Evolutionary conservation across 805 yeast species (phyloP).

Genomic region (Candida vaughaniae): DNA sequence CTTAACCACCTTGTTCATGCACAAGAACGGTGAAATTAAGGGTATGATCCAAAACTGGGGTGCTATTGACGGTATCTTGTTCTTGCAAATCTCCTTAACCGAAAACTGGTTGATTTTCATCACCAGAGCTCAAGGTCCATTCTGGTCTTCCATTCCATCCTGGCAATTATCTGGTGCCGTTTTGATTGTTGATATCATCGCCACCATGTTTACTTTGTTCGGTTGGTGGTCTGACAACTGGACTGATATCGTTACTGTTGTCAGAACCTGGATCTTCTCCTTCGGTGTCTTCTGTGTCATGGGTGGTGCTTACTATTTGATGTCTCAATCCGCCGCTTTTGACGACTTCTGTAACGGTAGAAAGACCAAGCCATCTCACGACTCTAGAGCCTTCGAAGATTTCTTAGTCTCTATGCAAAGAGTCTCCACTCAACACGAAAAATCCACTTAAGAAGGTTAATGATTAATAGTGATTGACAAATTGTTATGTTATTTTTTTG

Average conservation of each 20-base stretch:
- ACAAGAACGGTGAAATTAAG: slow-evolving; percentile 52
- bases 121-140: slow-evolving; percentile 96
- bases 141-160: slow-evolving; percentile 95
- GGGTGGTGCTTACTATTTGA: slow-evolving; percentile 95
- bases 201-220: slow-evolving; percentile 88
- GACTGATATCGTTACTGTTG: slow-evolving; percentile 94
- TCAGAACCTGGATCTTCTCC: slow-evolving; percentile 92
- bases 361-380: slow-evolving; percentile 53
- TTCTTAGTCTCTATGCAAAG: slow-evolving; percentile 84
- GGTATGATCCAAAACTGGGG: slow-evolving; percentile 97
- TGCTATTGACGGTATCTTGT: slow-evolving; percentile 87
- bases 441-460: slow-evolving; percentile 51
- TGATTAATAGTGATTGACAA: neutral
- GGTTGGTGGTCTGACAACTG: slow-evolving; percentile 99
- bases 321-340: slow-evolving; percentile 78
- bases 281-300: slow-evolving; percentile 95
- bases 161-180: slow-evolving; percentile 98
- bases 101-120: slow-evolving; percentile 97
- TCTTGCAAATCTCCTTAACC: slow-evolving; percentile 91
- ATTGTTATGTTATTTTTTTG: neutral
- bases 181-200: slow-evolving; percentile 82
- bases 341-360: slow-evolving; percentile 85
- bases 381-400: slow-evolving; percentile 73
- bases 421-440: slow-evolving; percentile 88
- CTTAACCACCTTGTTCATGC: slow-evolving; percentile 88